Evolutionary conservation across 495 filamentous ascomycete species (phyloP), one percentile per base, ranked within the genome.

Genomic region (Xylaria acuta): DNA sequence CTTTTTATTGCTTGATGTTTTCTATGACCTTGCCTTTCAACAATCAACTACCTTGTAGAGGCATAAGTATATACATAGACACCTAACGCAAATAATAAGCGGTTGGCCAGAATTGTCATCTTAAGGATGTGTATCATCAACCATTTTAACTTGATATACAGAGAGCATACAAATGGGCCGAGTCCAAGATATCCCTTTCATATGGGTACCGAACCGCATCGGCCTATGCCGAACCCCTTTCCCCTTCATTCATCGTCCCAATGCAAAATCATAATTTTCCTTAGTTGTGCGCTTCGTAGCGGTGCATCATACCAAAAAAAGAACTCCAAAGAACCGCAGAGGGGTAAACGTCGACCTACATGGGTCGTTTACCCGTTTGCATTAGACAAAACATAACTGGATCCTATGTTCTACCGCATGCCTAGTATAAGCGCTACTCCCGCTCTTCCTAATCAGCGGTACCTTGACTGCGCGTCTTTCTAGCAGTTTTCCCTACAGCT

Each of bases 381-480:
- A 32, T 41, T n/a, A 59, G 25, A 51, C 5, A 51, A 43, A 62
- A 6, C 25, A 18, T 65, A 65, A 14, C 43, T 34, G 5, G 7
- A 45, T 9, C 18, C 27, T 7, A 8, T 51, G 16, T 20, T 14
- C 7, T 27, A 20, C 49, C 36, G 25, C 51, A 60, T 38, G 12
- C 34, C 16, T 22, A 32, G 32, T 22, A 63, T 43, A 11, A 11
- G 34, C 59, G 38, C 11, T 25, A 36, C 1, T 36, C 11, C 16
- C 8, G 16, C 16, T 25, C 1, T 38, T 2, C 2, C 43, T 64
- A 75, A 8, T 83, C 79, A 14, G 77, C 80, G 4, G 80, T 77
- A 0, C 84, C 84, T 73, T 86, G 84, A 63, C 83, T 85, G 67
- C 84, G 76, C 12, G 83, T 86, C 76, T 82, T 84, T 38, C 83